Evolutionary conservation across 1,284 basidiomycete genomes (phyloP), one percentile per base, ranked within the genome.

Genomic region (Ganoderma boninense): DNA sequence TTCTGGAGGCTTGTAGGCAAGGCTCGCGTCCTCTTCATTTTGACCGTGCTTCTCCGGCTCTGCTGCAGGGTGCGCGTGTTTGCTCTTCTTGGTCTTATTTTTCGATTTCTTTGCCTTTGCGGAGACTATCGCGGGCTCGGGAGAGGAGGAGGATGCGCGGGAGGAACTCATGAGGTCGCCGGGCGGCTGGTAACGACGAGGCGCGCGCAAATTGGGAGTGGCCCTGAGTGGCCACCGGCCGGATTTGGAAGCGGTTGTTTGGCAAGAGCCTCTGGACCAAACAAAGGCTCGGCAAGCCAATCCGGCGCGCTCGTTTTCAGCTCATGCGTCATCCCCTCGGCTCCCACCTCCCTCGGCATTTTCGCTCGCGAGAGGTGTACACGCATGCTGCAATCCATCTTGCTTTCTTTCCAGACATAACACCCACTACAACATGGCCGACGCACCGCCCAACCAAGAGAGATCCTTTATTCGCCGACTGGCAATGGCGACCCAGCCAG

Each of bases 1-100:
- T 0, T 79, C 67, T 23, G 91, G 90, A 0, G 90, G 89, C 72
- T 82, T 76, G 74, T 88, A 92, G 0, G 83, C 86, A 85, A 87
- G 88, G 69, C 85, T 81, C 0, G 82, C 81, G 73, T 89, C 82
- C 18, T 80, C 88, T 77, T 92, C 89, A 71, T 89, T 87, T 67
- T 69, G 78, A 35, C 74, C 77, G 65, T 79, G 71, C 32, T 67
- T 65, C 11, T 73, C 71, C 35, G 72, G 68, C 20, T 70, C 69
- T 4, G 71, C 71, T 1, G 68, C 61, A n/a, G 71, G 66, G 60
- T 73, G 64, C 14, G 67, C 60, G 38, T 68, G 52, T 40, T 71
- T 71, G 38, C 60, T 52, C 62, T 68, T 72, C 65, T 68, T 73
- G 59, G 74, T 61, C 38, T 75, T 75, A 13, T 46, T 56, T 38